A percentile compares a stretch with the other conserved stretches of the same genome.
Conservation (phyloP, 139 green algal genomes). For the Pseudopediastrum boryanum region DNA sequence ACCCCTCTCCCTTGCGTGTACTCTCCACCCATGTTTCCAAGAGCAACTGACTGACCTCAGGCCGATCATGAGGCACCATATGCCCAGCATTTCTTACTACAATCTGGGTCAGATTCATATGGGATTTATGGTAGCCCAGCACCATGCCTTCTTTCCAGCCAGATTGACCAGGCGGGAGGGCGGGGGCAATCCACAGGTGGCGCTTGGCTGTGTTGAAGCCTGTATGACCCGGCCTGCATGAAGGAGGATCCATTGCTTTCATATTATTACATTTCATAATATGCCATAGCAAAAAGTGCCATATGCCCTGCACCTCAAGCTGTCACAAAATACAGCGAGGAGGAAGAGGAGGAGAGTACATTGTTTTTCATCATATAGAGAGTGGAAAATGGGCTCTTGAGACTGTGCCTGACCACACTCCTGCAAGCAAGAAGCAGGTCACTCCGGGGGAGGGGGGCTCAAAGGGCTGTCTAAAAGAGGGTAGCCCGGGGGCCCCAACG, state of each 20-base stretch:
- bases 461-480: no score
- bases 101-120: conserved; percentile 41
- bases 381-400: neutral
- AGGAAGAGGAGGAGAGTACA: neutral
- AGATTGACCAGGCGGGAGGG: conserved; percentile 15
- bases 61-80: conserved; percentile 58
- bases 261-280: neutral
- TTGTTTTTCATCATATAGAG: neutral
- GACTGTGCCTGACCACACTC: no score
- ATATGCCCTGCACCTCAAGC: neutral
- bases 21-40: conserved; percentile 44
- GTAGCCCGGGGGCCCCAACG: no score
- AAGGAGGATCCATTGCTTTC: neutral
- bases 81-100: conserved; percentile 61
- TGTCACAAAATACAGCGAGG: neutral
- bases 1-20: neutral
- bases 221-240: conserved; percentile 38
- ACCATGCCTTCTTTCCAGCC: neutral
- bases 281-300: neutral
- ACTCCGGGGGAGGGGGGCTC: no score
- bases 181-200: conserved; percentile 29
- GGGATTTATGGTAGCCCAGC: conserved; percentile 33
- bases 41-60: conserved; percentile 36
- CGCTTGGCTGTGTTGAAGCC: conserved; percentile 30
- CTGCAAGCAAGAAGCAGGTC: no score